These are phyloP conservation scores for Monosporascus ibericus DNA, from an alignment of 2,329 filamentous ascomycete species.

Conservation along the genomic window DNA sequence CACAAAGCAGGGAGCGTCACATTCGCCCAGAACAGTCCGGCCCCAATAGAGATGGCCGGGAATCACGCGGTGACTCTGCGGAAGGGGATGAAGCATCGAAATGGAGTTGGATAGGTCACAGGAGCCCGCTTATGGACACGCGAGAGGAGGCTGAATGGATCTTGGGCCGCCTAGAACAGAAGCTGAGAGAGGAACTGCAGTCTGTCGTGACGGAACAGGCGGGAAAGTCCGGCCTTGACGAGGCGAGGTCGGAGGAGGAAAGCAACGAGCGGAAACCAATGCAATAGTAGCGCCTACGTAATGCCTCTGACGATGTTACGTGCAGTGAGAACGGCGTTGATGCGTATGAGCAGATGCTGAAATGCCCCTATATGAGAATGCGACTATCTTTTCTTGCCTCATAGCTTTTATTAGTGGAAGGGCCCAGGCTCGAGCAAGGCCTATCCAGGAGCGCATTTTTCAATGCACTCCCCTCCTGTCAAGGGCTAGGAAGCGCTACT, in stretches of 20 bases:
- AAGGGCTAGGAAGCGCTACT: too few species aligned
- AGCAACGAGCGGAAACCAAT: constrained; percentile 30
- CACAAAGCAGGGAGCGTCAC: background rate
- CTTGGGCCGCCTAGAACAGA: constrained; percentile 54
- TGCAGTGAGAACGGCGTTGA: too few species aligned
- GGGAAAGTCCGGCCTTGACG: constrained; percentile 6
- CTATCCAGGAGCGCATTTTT: too few species aligned
- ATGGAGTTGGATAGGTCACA: constrained; percentile 70
- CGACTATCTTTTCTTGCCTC: too few species aligned
- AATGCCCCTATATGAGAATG: too few species aligned
- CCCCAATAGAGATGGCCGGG: constrained; percentile 1
- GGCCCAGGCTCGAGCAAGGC: too few species aligned
- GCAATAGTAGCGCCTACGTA: background rate
- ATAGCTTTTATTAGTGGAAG: too few species aligned
- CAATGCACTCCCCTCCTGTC: too few species aligned
- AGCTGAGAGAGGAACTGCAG: constrained; percentile 45
- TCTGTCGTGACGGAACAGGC: constrained; percentile 11
- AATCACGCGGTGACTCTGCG: background rate
- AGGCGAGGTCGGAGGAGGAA: constrained; percentile 18
- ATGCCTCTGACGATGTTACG: background rate
- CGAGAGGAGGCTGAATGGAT: constrained; percentile 70
- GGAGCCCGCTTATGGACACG: constrained; percentile 63
- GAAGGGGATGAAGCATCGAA: constrained; percentile 20
- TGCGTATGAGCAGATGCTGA: too few species aligned
- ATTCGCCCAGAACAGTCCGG: constrained; percentile 11